Conservation (phyloP, 2,329 filamentous ascomycete species). For the Biscogniauxia mediterranea region DNA sequence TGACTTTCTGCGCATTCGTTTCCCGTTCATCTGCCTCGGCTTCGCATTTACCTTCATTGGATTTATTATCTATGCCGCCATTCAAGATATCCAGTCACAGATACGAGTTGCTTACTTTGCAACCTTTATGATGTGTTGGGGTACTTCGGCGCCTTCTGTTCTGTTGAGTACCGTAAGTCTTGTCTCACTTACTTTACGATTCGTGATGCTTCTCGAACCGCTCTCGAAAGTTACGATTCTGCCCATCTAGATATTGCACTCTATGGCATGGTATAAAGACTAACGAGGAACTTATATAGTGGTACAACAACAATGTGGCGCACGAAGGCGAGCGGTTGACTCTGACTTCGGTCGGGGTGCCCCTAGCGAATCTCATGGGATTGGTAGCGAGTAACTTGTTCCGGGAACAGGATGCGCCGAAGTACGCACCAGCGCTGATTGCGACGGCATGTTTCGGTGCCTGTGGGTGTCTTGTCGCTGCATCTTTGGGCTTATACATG, state of each 20-base stretch:
- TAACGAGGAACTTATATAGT: conserved; percentile 30
- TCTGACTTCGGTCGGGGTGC: conserved; percentile 70
- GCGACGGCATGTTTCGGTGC: conserved; percentile 65
- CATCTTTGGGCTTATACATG: conserved; percentile 62
- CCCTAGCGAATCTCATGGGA: conserved; percentile 75
- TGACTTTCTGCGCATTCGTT: conserved; percentile 64
- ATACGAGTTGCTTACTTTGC: conserved; percentile 71
- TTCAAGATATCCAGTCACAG: conserved; percentile 59
- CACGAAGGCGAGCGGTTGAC: conserved; percentile 71
- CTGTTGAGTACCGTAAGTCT: conserved; percentile 46
- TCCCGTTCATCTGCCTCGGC: conserved; percentile 71
- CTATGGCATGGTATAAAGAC: conserved; percentile 39
- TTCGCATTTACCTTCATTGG: conserved; percentile 74
- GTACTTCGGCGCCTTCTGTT: conserved; percentile 71
- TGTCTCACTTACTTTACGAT: background rate
- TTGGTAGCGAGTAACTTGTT: conserved; percentile 69
- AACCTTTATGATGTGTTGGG: conserved; percentile 81
- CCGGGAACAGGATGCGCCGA: conserved; percentile 58
- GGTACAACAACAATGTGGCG: conserved; percentile 83
- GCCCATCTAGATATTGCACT: background rate
- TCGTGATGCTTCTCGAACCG: background rate
- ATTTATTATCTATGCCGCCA: conserved; percentile 75
- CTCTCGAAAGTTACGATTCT: background rate
- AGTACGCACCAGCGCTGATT: conserved; percentile 64
- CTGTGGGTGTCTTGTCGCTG: conserved; percentile 53